Conservation (phyloP, 75 land plant genomes). For the Pinus tabuliformis region DNA sequence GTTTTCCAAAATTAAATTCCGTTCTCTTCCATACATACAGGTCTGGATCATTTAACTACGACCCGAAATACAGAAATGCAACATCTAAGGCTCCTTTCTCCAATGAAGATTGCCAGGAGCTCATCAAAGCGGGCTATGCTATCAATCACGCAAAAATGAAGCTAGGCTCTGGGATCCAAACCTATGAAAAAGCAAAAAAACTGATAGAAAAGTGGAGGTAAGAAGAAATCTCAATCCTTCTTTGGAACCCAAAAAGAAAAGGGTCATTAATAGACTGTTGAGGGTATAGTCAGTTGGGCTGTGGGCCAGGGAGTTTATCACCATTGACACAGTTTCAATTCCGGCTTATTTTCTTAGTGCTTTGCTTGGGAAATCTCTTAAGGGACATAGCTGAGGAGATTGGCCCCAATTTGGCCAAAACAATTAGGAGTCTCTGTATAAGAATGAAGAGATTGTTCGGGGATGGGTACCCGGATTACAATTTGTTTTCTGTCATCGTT, state of each 20-base stretch:
- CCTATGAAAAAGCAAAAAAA: constrained; percentile 55
- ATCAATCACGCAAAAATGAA: constrained; percentile 60
- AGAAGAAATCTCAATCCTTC: not conserved
- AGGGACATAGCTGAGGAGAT: too few relatives aligned
- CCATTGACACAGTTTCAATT: too few relatives aligned
- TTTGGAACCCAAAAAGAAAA: not conserved
- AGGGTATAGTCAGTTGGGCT: not conserved
- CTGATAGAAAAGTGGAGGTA: constrained; percentile 74
- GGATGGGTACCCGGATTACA: not conserved
- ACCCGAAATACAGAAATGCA: not conserved
- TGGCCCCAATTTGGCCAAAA: not conserved
- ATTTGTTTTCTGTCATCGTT: not conserved
- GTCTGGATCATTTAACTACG: not conserved
- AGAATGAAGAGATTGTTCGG: too few relatives aligned
- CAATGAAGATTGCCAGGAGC: constrained; percentile 23
- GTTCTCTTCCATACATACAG: constrained; percentile 17
- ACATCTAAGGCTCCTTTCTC: constrained; percentile 31
- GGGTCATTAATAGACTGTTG: not conserved
- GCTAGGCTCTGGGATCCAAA: constrained; percentile 64
- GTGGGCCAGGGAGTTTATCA: too few relatives aligned
- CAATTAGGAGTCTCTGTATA: not conserved
- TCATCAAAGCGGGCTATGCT: constrained; percentile 49
- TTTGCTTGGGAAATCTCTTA: too few relatives aligned
- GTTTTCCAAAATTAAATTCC: not conserved
- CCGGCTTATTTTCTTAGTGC: too few relatives aligned